phyloP scores from a whole-genome alignment of 2,329 filamentous ascomycete genomes.

The Xylaria multiplex region DNA sequence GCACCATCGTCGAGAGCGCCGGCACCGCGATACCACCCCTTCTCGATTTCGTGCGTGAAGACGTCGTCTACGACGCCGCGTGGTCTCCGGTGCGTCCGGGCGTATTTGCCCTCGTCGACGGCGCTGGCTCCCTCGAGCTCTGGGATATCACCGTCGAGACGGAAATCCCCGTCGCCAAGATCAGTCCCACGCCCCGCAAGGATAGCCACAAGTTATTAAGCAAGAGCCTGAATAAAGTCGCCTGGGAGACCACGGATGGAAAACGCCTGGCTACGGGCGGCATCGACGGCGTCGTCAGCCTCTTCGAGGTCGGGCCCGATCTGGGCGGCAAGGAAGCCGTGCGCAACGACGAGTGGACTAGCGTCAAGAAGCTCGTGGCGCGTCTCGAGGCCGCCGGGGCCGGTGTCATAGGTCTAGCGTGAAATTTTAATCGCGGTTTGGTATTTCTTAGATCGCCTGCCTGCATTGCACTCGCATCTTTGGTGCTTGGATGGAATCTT shows the following conservation, averaged over 20 bases:
- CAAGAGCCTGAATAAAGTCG: conserved; percentile 90
- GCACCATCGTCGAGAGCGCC: conserved; percentile 62
- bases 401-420: conserved; percentile 56
- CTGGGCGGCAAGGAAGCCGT: conserved; percentile 85
- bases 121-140: conserved; percentile 88
- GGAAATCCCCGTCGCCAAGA: conserved; percentile 87
- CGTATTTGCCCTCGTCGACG: conserved; percentile 94
- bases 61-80: conserved; percentile 93
- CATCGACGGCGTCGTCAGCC: conserved; percentile 86
- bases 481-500: conserved; percentile 26
- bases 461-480: conserved; percentile 48
- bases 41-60: conserved; percentile 91
- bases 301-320: conserved; percentile 89
- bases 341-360: conserved; percentile 90
- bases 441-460: conserved; percentile 38
- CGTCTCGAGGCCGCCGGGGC: conserved; percentile 73
- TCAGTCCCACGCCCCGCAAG: conserved; percentile 73
- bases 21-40: conserved; percentile 74
- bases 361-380: conserved; percentile 87
- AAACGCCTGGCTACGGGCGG: conserved; percentile 89
- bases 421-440: not conserved
- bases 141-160: conserved; percentile 95
- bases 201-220: conserved; percentile 76
- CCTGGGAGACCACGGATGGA: conserved; percentile 92
- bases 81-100: conserved; percentile 96